Percentiles rank a stretch among this genome's conserved stretches.
Conservation (phyloP, 768 basidiomycete genomes). For the Dioszegia crocea region DNA sequence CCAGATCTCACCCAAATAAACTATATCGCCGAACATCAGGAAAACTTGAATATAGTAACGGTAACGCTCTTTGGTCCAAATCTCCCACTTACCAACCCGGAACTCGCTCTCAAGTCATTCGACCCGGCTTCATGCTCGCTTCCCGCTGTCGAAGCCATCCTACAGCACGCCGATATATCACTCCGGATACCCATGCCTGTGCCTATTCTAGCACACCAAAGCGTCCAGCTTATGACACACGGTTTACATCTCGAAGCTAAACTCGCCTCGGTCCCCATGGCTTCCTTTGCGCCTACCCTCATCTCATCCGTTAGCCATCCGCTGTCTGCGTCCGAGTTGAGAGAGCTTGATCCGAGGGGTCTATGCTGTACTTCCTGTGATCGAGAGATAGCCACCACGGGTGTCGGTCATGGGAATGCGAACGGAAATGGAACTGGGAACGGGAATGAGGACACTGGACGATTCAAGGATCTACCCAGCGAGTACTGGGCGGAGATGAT, state of each 20-base stretch:
- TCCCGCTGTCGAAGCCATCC: constrained; percentile 13
- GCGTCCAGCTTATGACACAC: constrained; percentile 13
- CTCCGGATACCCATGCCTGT: constrained; percentile 23
- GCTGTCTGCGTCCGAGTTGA: constrained; percentile 31
- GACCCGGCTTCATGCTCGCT: neutral
- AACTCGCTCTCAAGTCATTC: constrained; percentile 13
- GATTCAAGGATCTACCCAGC: constrained; percentile 81
- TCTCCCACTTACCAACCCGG: constrained; percentile 11
- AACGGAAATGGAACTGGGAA: neutral
- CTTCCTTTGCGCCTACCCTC: constrained; percentile 12
- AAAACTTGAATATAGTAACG: constrained; percentile 73
- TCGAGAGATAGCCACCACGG: constrained; percentile 23
- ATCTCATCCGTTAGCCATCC: constrained; percentile 25
- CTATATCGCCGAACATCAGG: constrained; percentile 74
- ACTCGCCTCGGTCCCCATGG: constrained; percentile 22
- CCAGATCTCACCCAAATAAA: constrained; percentile 49
- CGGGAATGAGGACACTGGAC: constrained; percentile 9
- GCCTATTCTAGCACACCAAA: constrained; percentile 18
- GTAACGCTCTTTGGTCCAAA: constrained; percentile 59
- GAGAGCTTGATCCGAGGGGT: constrained; percentile 14
- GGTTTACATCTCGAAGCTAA: constrained; percentile 29
- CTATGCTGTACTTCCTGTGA: constrained; percentile 36
- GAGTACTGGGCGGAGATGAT: constrained; percentile 97
- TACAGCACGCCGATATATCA: constrained; percentile 12
- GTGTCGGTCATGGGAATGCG: neutral